Base-by-base conservation (phyloP, 148 eudicot species). In the Arctostaphylos glauca region DNA sequence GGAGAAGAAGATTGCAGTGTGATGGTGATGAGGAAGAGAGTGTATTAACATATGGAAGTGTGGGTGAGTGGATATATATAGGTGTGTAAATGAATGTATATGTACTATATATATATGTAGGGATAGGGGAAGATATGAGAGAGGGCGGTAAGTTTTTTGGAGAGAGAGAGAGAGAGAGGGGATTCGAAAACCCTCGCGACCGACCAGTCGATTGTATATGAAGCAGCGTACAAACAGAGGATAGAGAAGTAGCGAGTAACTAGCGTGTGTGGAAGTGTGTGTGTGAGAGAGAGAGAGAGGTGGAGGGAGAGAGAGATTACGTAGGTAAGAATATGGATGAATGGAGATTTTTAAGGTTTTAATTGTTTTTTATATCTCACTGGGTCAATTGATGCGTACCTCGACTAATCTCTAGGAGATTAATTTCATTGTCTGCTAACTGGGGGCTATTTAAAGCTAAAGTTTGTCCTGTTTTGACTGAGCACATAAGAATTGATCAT, bases 171-270 rank as follows among this genome's bases (percentile, higher is more conserved):
- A n/a, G 53, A 15, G 81, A 41, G 80, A 54, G 60, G 15, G 43
- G 31, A 19, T 49, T n/a, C 5, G 49, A 23, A 48, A 62, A 55
- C 60, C 80, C 80, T 60, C 12, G 31, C 52, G 52, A 56, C 81
- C 68, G 67, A 78, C 80, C 58, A 6, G 68, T 38, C 56, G 25
- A n/a, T 10, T 58, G 25, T 19, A 8, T 50, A 80, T 80, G 76
- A 80, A 56, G 47, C 23, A 68, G 64, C 64, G 53, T 64, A 80
- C 82, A 53, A 53, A 53, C 18, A 31, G 62, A 53, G 79, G 48
- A 25, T 60, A 60, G 21, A 19, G 21, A 58, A 58, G 15, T 56
- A 54, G n/a, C 38, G 60, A 56, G 10, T 52, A 1, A 31, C 38
- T 31, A 31, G 38, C 38, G 38, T 31, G 38, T 31, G 38, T 31